A percentile compares a stretch with the other conserved stretches of the same genome.
Conservation (phyloP, 495 filamentous ascomycete genomes). For the Podospora bellae-mahoneyi region DNA sequence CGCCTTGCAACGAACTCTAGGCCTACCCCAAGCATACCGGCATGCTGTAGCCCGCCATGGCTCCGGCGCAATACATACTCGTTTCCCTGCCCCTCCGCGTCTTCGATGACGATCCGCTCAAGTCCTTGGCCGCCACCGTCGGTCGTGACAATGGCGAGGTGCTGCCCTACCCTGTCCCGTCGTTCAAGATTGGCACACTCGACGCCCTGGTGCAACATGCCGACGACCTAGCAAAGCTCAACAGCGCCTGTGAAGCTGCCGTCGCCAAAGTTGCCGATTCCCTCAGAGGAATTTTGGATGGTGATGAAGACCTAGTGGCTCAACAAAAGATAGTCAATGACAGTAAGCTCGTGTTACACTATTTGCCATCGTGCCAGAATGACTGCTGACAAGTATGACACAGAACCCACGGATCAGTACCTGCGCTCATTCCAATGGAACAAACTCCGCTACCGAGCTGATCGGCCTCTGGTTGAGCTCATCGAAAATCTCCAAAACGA, state of each 20-base stretch:
- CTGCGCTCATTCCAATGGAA: conserved; percentile 89
- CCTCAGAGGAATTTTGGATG: conserved; percentile 71
- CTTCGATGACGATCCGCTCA: conserved; percentile 71
- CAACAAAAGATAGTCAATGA: conserved; percentile 94
- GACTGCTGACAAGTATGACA: conserved; percentile 9
- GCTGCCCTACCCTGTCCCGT: conserved; percentile 76
- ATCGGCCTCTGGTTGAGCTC: conserved; percentile 80
- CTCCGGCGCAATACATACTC: conserved; percentile 43
- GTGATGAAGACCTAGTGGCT: conserved; percentile 74
- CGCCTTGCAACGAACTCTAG: background rate
- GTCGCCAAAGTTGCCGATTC: conserved; percentile 87
- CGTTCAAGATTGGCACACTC: conserved; percentile 95
- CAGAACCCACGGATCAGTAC: conserved; percentile 92
- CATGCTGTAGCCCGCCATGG: conserved; percentile 30
- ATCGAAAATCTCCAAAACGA: conserved; percentile 88
- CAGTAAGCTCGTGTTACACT: conserved; percentile 54
- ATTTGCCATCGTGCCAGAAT: conserved; percentile 10
- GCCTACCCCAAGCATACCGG: background rate
- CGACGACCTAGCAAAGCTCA: conserved; percentile 89
- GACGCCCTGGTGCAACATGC: conserved; percentile 96
- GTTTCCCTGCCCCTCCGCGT: conserved; percentile 48
- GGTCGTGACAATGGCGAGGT: conserved; percentile 71
- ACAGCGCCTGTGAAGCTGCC: conserved; percentile 71
- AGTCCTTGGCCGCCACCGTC: conserved; percentile 67
- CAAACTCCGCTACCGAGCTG: conserved; percentile 91